Base-by-base conservation (phyloP, 352 stramenopile genomes). In the Phytophthora vignae region DNA sequence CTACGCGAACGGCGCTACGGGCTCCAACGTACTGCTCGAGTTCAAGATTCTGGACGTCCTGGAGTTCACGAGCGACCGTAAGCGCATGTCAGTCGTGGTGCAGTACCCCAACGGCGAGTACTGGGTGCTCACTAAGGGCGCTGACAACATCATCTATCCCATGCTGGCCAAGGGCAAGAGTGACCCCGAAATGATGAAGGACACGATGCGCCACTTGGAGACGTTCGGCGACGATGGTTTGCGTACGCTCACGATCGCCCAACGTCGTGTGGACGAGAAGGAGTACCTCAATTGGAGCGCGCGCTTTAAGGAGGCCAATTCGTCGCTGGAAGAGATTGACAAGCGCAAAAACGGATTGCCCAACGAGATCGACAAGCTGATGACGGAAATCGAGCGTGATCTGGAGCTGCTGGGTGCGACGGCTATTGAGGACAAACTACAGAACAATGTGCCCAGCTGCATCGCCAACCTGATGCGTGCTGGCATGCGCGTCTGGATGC, bases 371-470 rank as follows among this genome's bases (percentile, higher is more conserved):
- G 88, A 97, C 44, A 66, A 73, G 55, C 59, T 94, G 31, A 87
- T 95, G 79, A 83, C 67, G 5, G 85, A 94, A 58, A 87, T 97
- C 15, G 93, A 98, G 71, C 76, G 75, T 36, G 82, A 96, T n/a
- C 55, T 98, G 52, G 79, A 85, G 27, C 65, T 97, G 21, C 58
- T 98, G 4, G 95, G 95, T 21, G 90, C 91, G 3, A 98, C 91
- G 5, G 95, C 93, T 21, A 98, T 98, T 60, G 94, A 98, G 83
- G 95, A 98, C 79, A 96, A 98, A 76, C 82, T 98, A 19, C 95
- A 98, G 73, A 78, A 92, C 40, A 84, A 92, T 59, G 95, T 98
- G 3, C 91, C 92, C 0, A 86, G 87, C 22, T 84, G 90, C 17
- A 98, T 98, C 36, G 79, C 87, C 0, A 91, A 92, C 57, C 71